Conservation (phyloP, 306 rosid species). For the Gastrolobium villosum region DNA sequence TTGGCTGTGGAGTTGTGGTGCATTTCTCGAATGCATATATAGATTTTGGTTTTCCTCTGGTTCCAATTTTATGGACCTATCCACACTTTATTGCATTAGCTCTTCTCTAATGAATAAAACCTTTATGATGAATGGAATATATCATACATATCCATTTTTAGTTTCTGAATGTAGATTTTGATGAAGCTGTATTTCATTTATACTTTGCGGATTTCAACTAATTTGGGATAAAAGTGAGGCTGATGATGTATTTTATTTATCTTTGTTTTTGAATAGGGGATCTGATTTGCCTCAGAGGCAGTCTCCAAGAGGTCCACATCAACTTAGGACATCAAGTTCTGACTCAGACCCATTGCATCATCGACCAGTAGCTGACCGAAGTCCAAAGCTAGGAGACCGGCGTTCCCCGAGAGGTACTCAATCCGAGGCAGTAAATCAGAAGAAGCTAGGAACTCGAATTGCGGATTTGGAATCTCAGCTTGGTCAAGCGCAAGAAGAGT, state of each 20-base stretch:
- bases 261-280: conserved; percentile 62
- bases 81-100: background rate
- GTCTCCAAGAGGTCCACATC: conserved; percentile 77
- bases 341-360: conserved; percentile 83
- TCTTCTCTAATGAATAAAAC: background rate
- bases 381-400: conserved; percentile 82
- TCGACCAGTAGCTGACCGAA: conserved; percentile 73
- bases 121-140: conserved; percentile 12
- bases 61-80: conserved; percentile 7
- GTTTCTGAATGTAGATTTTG: background rate
- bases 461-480: conserved; percentile 91
- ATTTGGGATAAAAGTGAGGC: no score
- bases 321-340: conserved; percentile 71
- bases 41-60: background rate
- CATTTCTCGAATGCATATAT: background rate
- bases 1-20: conserved; percentile 24
- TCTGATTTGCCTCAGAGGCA: conserved; percentile 82
- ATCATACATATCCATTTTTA: background rate
- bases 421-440: conserved; percentile 71
- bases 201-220: no score
- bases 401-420: conserved; percentile 83
- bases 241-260: background rate
- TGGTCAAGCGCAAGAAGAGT: conserved; percentile 85
- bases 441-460: conserved; percentile 89
- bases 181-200: background rate